Conservation (phyloP, 176 grass and related monocot species). For the Oryza glaberrima region DNA sequence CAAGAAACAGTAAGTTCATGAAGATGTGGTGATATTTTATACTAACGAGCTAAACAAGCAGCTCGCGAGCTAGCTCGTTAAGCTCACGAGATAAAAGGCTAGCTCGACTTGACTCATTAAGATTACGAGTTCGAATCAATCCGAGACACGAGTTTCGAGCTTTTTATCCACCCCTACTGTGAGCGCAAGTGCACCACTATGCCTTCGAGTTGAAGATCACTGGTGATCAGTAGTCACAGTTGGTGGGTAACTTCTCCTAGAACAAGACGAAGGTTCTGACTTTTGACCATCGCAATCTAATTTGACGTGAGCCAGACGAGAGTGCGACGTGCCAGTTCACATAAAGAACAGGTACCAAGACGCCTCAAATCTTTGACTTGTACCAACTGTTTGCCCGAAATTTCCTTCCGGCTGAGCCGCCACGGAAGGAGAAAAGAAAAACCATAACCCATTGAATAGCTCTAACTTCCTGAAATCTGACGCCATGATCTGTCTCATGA, state of each 20-base stretch:
- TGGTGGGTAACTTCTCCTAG: neutral
- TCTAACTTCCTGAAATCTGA: neutral
- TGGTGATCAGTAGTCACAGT: neutral
- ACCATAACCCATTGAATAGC: neutral
- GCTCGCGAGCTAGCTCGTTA: too few relatives aligned
- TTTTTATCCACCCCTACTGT: too few relatives aligned
- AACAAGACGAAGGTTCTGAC: neutral
- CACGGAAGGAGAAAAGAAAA: neutral
- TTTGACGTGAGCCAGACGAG: neutral
- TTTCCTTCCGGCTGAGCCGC: neutral
- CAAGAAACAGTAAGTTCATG: too few relatives aligned
- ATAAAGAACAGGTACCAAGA: neutral
- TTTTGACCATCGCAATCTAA: neutral
- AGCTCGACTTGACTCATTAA: too few relatives aligned
- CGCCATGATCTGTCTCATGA: neutral
- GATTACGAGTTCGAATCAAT: too few relatives aligned
- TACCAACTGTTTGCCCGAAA: neutral
- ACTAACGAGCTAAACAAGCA: too few relatives aligned
- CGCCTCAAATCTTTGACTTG: slow-evolving; percentile 40
- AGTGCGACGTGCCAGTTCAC: neutral
- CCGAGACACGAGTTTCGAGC: too few relatives aligned
- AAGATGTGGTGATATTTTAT: too few relatives aligned
- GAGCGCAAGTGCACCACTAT: neutral
- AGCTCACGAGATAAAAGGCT: too few relatives aligned
- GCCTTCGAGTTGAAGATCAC: neutral